Evolutionary conservation across 345 rosid genomes (phyloP).

Genomic region (Euphorbia peplus): DNA sequence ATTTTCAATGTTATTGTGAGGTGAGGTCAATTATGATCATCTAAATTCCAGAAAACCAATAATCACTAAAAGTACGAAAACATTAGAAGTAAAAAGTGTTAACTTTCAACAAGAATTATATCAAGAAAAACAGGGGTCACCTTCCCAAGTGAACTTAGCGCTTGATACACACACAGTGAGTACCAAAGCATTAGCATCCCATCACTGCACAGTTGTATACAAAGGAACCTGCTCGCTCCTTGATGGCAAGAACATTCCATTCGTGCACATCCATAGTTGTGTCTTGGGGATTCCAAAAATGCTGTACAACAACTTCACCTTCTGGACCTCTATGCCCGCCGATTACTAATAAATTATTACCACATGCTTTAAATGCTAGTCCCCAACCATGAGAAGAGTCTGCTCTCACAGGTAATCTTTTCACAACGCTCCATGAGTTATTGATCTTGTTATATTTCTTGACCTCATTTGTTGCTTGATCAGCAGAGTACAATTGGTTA

Average conservation of each 20-base stretch:
- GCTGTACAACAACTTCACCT: slow-evolving; percentile 36
- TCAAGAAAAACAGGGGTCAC: slow-evolving; percentile 8
- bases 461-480: slow-evolving; percentile 39
- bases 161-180: no score
- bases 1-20: slow-evolving; percentile 9
- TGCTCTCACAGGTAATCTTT: slow-evolving; percentile 37
- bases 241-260: slow-evolving; percentile 41
- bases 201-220: slow-evolving; percentile 48
- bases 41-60: slow-evolving; percentile 10
- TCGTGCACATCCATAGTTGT: slow-evolving; percentile 20
- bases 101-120: slow-evolving; percentile 8
- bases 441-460: slow-evolving; percentile 37
- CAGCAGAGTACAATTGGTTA: slow-evolving; percentile 41
- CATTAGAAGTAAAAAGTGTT: neutral
- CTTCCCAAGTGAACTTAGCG: slow-evolving; percentile 14
- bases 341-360: slow-evolving; percentile 34
- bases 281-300: slow-evolving; percentile 38
- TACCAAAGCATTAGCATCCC: slow-evolving; percentile 31
- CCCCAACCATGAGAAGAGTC: slow-evolving; percentile 49
- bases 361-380: slow-evolving; percentile 42
- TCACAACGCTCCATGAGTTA: slow-evolving; percentile 39
- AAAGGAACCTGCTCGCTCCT: slow-evolving; percentile 38
- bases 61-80: neutral
- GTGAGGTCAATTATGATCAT: slow-evolving; percentile 14
- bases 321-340: slow-evolving; percentile 37